These are phyloP conservation scores for Penstemon davidsonii DNA, from an alignment of 257 asterid species.

Conservation along the genomic window DNA sequence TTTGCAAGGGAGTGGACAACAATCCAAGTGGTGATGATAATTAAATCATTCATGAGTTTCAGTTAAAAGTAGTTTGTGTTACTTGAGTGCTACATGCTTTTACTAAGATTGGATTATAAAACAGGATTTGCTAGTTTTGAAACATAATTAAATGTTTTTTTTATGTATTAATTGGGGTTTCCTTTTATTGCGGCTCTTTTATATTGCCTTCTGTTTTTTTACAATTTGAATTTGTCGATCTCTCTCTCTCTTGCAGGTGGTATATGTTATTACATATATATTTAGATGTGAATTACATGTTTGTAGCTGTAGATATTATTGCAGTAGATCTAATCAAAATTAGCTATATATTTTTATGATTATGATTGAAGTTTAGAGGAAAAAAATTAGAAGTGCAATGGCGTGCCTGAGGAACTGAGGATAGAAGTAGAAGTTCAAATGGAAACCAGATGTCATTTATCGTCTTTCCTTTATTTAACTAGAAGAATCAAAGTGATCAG, in stretches of 20 bases:
- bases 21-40: too few species aligned
- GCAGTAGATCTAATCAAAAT: too few species aligned
- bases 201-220: neutral
- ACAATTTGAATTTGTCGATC: neutral
- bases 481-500: neutral
- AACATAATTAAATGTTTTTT: neutral
- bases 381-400: neutral
- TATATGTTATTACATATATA: neutral
- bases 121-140: neutral
- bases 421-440: neutral
- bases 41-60: too few species aligned
- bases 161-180: neutral
- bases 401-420: neutral
- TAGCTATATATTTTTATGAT: neutral
- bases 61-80: too few species aligned
- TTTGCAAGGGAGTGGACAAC: slow-evolving; percentile 19
- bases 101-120: neutral
- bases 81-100: neutral
- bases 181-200: neutral
- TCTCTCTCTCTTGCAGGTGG: neutral
- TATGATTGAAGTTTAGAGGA: neutral
- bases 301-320: neutral
- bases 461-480: neutral
- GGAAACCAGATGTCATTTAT: neutral
- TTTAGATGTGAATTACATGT: neutral